Evolutionary conservation across 2,329 filamentous ascomycete genomes (phyloP).

Genomic region (Fusarium protoensiforme): DNA sequence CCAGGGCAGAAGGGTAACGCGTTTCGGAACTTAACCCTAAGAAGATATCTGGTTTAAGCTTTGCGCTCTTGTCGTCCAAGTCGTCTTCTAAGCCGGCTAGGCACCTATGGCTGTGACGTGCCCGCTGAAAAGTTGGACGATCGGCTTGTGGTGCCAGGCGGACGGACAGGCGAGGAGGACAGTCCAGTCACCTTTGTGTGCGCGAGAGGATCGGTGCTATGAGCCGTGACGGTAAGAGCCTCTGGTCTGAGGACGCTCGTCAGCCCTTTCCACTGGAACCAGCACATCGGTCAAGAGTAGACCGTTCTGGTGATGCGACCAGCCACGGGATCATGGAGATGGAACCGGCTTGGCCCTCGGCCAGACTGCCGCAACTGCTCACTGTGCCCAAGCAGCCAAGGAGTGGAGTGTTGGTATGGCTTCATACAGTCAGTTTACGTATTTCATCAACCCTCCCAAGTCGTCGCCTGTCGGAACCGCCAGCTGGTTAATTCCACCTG

Average conservation of each 20-base stretch:
- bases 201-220: conserved; percentile 73
- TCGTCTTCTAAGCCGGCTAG: conserved; percentile 70
- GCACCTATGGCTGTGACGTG: conserved; percentile 43
- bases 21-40: conserved; percentile 98
- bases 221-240: conserved; percentile 81
- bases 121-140: conserved; percentile 64
- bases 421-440: conserved; percentile 59
- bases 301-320: conserved; percentile 50
- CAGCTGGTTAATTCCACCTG: conserved; percentile 41
- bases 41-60: conserved; percentile 76
- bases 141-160: conserved; percentile 43
- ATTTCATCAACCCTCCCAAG: conserved; percentile 49
- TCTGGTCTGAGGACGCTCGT: conserved; percentile 79
- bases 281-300: conserved; percentile 62
- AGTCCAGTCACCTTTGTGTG: conserved; percentile 67
- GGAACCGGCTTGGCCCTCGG: conserved; percentile 32
- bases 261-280: conserved; percentile 74
- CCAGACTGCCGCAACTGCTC: conserved; percentile 35
- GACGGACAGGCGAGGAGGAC: conserved; percentile 62
- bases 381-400: conserved; percentile 27
- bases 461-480: conserved; percentile 58
- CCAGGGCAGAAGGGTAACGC: conserved; percentile 65
- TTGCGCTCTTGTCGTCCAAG: conserved; percentile 78
- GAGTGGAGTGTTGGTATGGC: conserved; percentile 59
- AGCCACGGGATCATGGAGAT: conserved; percentile 35